Base-by-base conservation (phyloP, 768 basidiomycete genomes). In the Lyophyllum atratum region DNA sequence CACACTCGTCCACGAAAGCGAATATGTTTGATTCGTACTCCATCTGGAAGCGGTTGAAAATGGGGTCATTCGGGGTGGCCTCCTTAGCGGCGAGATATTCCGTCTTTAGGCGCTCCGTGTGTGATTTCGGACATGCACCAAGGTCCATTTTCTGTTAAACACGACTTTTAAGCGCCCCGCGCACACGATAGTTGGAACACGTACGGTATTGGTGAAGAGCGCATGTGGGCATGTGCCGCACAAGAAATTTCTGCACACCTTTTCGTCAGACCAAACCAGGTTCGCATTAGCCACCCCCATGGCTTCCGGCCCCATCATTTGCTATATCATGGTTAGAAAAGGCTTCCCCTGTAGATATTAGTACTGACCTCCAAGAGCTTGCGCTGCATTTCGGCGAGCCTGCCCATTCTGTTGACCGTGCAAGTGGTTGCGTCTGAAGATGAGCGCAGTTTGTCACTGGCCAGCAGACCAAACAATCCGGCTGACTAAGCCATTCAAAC, bases 271-370 rank as follows among this genome's bases (percentile, higher is more conserved):
- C 92, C 95, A 95, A 61, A 88, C 86, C 58, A 97, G 80, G 75
- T 98, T 95, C 62, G 90, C 88, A 64, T 92, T 93, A 44, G 92
- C 87, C 43, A 95, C 88, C 66, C 97, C 97, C 93, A 99, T 96
- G 19, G 97, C 95, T 76, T 99, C 96, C 45, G 96, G 92, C n/a
- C 94, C 96, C 95, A 98, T 98, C 94, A 96, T 97, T 95, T 97
- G 95, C 95, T 97, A 62, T 50, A 60, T 50, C 58, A 58, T n/a
- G 17, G 58, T 71, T 22, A 69, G 47, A 73, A n/a, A 62, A 81
- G 84, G 84, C 80, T 50, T 85, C 71, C 52, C 15, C 33, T 28
- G 37, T 25, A 51, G 21, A 54, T 44, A 39, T 9, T 29, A 31
- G 28, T 40, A 60, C 71, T 37, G 65, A 81, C 72, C 78, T 78